Base-by-base conservation (phyloP, 2,329 filamentous ascomycete species). In the Pestalotiopsis sp. region DNA sequence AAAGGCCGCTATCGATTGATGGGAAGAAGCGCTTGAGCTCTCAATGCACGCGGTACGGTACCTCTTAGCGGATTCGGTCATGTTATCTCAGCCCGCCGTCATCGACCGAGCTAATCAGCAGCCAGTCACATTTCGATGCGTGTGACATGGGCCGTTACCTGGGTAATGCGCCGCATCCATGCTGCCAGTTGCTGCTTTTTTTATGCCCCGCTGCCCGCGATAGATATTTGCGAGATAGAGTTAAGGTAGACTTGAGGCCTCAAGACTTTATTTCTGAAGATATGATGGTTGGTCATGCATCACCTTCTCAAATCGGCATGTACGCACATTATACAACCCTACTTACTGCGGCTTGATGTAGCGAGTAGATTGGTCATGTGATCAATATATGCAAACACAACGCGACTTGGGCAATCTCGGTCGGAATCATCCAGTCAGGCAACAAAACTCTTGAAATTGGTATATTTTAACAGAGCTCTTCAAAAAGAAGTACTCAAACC, bases 41-140 rank as follows among this genome's bases (percentile, higher is more conserved):
- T 35, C 26, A 39, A 61, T 38, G 58, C 58, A 63, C 60, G 60
- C 44, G 60, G 24, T 63, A 48, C 44, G 60, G 24, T 63, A 52
- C 60, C 38, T 52, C 38, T 22, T 26, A 63, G 60, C 39, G 60
- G 60, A 48, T 63, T 63, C 60, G 60, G 60, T 63, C 60, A 63
- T 63, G 60, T 63, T 63, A 63, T 63, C 30, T 35, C 39, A 63
- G 39, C 38, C 60, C 60, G 60, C 60, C 60, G 60, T 63, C 60
- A 63, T 63, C 20, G 60, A 63, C 60, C 35, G 38, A 63, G 38
- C 60, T 63, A 35, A 52, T 52, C 44, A 52, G 44, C 20, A 52
- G 44, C 44, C 44, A 52, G 44, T 52, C 44, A 52, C 44, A 52
- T 52, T 52, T 17, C 30, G 30, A 35, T 35, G 44, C 44, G 17